phyloP scores from a whole-genome alignment of 768 basidiomycete genomes.

The Auricularia cornea region DNA sequence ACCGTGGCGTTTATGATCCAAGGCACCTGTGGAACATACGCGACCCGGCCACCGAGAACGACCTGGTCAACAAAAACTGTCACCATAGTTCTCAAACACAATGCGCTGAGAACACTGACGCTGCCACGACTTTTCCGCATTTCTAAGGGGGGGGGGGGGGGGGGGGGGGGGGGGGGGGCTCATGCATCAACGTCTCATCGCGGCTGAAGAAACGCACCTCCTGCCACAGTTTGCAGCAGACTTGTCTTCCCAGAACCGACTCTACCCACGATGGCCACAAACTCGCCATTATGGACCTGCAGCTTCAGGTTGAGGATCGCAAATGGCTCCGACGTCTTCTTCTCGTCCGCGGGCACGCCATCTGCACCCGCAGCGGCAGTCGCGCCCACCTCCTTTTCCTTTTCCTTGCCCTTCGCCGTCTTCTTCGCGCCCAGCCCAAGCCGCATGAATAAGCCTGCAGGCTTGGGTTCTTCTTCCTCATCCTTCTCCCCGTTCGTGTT shows the following conservation, averaged over 20 bases:
- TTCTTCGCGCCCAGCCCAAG: slow-evolving; percentile 6
- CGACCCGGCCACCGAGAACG: slow-evolving; percentile 44
- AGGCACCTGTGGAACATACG: slow-evolving; percentile 52
- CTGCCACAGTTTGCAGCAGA: slow-evolving; percentile 46
- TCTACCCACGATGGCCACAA: slow-evolving; percentile 65
- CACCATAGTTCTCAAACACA: neutral
- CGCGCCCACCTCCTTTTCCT: slow-evolving; percentile 1
- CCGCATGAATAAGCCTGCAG: too few species aligned
- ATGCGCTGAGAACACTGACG: slow-evolving; percentile 26
- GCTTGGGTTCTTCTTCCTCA: slow-evolving; percentile 11
- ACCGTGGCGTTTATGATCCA: slow-evolving; percentile 66
- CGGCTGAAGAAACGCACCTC: slow-evolving; percentile 16
- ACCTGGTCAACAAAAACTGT: slow-evolving; percentile 24
- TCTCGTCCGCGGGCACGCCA: neutral
- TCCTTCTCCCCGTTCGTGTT: slow-evolving; percentile 10
- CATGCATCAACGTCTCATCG: too few species aligned
- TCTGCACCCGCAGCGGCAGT: neutral
- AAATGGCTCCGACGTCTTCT: slow-evolving; percentile 34
- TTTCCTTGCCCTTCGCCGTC: slow-evolving; percentile 4
- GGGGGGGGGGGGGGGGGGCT: too few species aligned
- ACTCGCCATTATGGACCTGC: slow-evolving; percentile 43
- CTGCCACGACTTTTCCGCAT: slow-evolving; percentile 55
- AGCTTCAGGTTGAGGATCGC: slow-evolving; percentile 39
- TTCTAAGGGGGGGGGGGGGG: too few species aligned
- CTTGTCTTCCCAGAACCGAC: slow-evolving; percentile 52